Evolutionary conservation across 768 basidiomycete genomes (phyloP), one percentile per base, ranked within the genome.

Genomic region (Lyophyllum atratum): DNA sequence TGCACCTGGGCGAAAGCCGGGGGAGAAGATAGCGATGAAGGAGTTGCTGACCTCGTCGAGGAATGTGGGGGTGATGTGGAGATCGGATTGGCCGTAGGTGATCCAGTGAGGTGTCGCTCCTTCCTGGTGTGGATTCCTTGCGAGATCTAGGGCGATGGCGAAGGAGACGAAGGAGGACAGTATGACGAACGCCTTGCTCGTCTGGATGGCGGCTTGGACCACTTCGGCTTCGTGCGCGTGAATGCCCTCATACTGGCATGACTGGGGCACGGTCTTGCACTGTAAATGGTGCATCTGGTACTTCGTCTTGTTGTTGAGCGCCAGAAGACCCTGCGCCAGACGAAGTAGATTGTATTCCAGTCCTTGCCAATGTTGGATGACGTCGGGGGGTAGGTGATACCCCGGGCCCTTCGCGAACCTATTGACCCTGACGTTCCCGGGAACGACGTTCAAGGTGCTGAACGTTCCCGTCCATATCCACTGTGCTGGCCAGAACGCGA

Each of bases 401-500:
- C 46, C 0, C 5, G 48, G 2, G 4, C 7, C 14, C 31, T 12
- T n/a, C n/a, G n/a, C n/a, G n/a, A n/a, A n/a, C n/a, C n/a, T n/a
- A n/a, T n/a, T n/a, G 5, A 31, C 11, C 0, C 51, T 51, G 22
- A 58, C n/a, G 9, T 14, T n/a, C 1, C 56, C 50, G 2, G 24
- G 14, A 7, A 34, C n/a, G 0, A 58, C 8, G 14, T 52, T 34
- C 0, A 58, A 26, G 19, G 29, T 28, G 9, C 5, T 1, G 14
- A 58, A 53, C 4, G 11, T 15, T 9, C 58, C 58, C 6, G 37
- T 46, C 48, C 42, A 59, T 2, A 22, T 4, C 2, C 24, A 5
- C 6, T 50, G 49, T 14, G 47, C 12, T 0, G 52, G 58, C 58
- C 58, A 59, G 22, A 59, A 59, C 11, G 40, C 58, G 19, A 46